A percentile compares a stretch with the other conserved stretches of the same genome.
These are phyloP conservation scores for Phyllosticta capitalensis DNA, from an alignment of 2,329 filamentous ascomycete species.

Conservation along the genomic window DNA sequence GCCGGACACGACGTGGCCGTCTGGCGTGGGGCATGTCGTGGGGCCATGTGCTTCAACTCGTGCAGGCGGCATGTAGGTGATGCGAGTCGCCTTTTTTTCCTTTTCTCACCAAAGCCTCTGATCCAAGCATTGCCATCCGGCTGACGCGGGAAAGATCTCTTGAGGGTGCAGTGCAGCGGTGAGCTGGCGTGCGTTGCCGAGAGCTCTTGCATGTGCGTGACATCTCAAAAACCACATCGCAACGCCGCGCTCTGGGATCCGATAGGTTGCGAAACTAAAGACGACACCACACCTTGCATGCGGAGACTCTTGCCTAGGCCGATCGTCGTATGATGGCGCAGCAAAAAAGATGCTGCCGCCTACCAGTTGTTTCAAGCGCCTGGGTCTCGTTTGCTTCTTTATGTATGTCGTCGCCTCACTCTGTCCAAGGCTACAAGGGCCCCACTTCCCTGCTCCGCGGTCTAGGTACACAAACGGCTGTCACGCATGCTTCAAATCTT, in stretches of 20 bases:
- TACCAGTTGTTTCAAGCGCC: background rate
- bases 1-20: background rate
- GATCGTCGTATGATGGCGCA: background rate
- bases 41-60: background rate
- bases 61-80: background rate
- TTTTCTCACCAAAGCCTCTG: background rate
- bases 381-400: background rate
- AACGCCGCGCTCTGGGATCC: background rate
- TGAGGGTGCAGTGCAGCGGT: background rate
- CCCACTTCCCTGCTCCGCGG: slow-evolving; percentile 1
- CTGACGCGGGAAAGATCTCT: background rate
- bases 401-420: slow-evolving; percentile 1
- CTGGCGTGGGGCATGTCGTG: background rate
- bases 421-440: background rate
- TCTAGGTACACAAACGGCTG: background rate
- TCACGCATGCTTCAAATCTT: background rate
- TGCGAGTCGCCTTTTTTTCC: background rate
- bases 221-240: background rate
- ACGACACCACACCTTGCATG: background rate
- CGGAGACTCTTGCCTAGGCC: background rate
- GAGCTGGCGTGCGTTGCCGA: background rate
- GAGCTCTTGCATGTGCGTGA: background rate
- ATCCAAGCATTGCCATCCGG: background rate
- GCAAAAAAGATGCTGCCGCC: background rate
- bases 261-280: background rate